phyloP scores from a whole-genome alignment of 2,329 filamentous ascomycete species.

The Anthostomella pinea region DNA sequence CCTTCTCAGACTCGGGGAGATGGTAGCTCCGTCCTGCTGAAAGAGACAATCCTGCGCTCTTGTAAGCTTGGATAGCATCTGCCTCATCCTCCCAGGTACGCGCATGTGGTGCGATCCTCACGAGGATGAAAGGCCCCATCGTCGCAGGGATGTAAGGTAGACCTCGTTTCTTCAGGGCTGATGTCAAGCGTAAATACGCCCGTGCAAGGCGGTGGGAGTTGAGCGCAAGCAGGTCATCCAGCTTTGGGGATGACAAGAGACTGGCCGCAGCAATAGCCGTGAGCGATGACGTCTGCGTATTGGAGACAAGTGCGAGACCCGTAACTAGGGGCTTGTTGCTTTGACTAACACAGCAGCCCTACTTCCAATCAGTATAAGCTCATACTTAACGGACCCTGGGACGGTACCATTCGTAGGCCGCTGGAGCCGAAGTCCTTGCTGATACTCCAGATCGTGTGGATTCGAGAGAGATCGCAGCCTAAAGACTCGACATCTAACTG shows the following conservation, averaged over 20 bases:
- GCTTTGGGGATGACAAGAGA: constrained; percentile 5
- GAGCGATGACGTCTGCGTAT: constrained; percentile 9
- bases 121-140: constrained; percentile 4
- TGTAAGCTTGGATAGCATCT: background rate
- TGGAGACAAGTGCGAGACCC: constrained; percentile 5
- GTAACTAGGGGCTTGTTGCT: constrained; percentile 3
- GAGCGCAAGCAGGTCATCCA: constrained; percentile 1
- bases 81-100: constrained; percentile 6
- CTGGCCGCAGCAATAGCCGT: background rate
- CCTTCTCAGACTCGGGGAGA: constrained; percentile 7
- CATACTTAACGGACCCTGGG: no score
- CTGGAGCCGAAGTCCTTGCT: constrained; percentile 15
- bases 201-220: constrained; percentile 4
- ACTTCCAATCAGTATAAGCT: no score
- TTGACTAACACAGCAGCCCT: constrained; percentile 10
- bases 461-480: constrained; percentile 2
- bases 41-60: constrained; percentile 34
- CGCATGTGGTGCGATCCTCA: background rate
- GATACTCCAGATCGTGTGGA: constrained; percentile 11
- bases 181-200: constrained; percentile 2
- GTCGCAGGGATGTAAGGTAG: constrained; percentile 5
- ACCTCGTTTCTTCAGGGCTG: background rate
- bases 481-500: background rate
- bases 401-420: constrained; percentile 36
- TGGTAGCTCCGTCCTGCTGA: constrained; percentile 6